Base-by-base conservation (phyloP, 495 filamentous ascomycete genomes). In the Neurospora sp. region DNA sequence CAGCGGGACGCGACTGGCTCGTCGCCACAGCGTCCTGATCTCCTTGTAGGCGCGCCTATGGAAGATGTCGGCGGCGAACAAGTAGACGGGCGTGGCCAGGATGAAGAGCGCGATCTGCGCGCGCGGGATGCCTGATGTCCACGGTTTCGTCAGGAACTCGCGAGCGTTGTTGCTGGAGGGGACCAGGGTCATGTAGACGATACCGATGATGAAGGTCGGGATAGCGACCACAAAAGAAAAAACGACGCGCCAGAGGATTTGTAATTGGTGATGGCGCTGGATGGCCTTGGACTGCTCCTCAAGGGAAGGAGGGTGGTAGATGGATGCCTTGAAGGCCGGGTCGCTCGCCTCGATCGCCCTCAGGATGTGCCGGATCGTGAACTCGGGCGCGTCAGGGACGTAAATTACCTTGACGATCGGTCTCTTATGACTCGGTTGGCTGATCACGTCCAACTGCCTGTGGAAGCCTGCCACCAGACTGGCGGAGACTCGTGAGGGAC, bases 121-220 rank as follows among this genome's bases (percentile, higher is more conserved):
- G 34, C 94, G 91, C 71, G 87, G 90, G 73, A 94, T 92, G 71
- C 89, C 89, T 3, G 93, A 92, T 13, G 83, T 86, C 91, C 92
- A 93, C 3, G 89, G 87, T 69, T 87, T 76, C 86, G 92, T 93
- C 40, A 98, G 79, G 76, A 87, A 93, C 69, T 79, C 78, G 48
- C 90, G 88, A 19, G 83, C 82, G 0, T 79, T 38, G 74, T 94
- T 88, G 11, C 84, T 77, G 76, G 54, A 66, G 0, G 90, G 83
- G 0, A 97, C 88, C 0, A 98, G 87, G 70, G 85, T 92, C 94
- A 97, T 98, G 82, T 90, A 97, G 5, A 98, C 89, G 74, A 98
- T 92, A 2, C 95, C 95, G 73, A 98, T 91, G 40, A 96, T 78
- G 77, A 98, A 94, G 0, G 94, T 93, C 21, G 95, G 96, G 43